phyloP scores from a whole-genome alignment of 345 rosid species.

The Iberis pinnata region DNA sequence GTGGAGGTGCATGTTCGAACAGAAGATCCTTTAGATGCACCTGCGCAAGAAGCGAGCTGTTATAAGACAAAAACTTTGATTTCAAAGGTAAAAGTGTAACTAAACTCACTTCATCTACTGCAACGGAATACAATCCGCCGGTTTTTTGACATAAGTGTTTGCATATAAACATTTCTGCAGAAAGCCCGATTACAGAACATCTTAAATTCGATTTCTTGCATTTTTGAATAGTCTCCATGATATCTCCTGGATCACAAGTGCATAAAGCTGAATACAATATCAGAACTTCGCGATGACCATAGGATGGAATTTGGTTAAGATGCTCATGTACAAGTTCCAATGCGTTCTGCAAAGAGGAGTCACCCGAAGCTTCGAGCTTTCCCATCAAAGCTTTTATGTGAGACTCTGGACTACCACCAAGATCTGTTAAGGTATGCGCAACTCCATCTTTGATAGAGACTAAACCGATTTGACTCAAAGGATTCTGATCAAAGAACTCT shows the following conservation, averaged over 20 bases:
- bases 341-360: constrained; percentile 80
- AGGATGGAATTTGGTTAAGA: constrained; percentile 73
- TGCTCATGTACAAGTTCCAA: constrained; percentile 62
- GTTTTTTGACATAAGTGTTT: constrained; percentile 90
- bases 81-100: background rate
- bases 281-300: constrained; percentile 89
- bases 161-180: constrained; percentile 87
- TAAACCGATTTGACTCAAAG: constrained; percentile 78
- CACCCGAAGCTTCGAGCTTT: constrained; percentile 73
- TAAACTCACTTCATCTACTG: constrained; percentile 72
- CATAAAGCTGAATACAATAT: constrained; percentile 70
- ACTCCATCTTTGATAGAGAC: constrained; percentile 74
- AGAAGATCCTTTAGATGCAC: constrained; percentile 71
- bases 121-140: constrained; percentile 71
- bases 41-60: constrained; percentile 26
- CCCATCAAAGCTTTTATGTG: constrained; percentile 81
- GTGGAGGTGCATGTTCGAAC: constrained; percentile 92
- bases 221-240: constrained; percentile 66
- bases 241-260: constrained; percentile 93
- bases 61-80: no score
- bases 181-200: constrained; percentile 87
- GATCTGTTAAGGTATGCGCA: constrained; percentile 72
- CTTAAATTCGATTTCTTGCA: constrained; percentile 79
- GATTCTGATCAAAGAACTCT: constrained; percentile 92
- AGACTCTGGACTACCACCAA: constrained; percentile 92